Percentiles rank a stretch among this genome's conserved stretches.
phyloP scores from a whole-genome alignment of 2,329 filamentous ascomycete species.

The Claviceps digitariae region DNA sequence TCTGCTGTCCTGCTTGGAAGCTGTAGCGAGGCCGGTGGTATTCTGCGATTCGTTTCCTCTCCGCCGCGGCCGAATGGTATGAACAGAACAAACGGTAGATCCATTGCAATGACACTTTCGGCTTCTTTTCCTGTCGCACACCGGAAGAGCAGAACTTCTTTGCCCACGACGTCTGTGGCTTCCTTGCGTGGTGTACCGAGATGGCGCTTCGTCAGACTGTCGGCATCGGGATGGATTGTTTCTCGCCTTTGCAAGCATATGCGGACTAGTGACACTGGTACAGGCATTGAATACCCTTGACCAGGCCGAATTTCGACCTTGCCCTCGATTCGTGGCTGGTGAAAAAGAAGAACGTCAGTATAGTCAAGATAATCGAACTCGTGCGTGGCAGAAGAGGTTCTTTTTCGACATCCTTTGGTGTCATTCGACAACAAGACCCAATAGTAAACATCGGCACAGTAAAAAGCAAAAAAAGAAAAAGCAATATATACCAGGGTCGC shows the following conservation, averaged over 20 bases:
- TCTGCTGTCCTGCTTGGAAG: conserved; percentile 88
- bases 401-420: not conserved
- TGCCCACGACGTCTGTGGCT: conserved; percentile 82
- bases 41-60: conserved; percentile 76
- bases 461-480: no score
- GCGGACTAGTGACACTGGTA: conserved; percentile 82
- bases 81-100: conserved; percentile 92
- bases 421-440: not conserved
- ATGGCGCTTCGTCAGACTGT: conserved; percentile 86
- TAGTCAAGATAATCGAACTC: not conserved
- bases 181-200: conserved; percentile 83
- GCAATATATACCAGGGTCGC: conserved; percentile 80
- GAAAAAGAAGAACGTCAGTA: not conserved
- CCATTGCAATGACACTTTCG: conserved; percentile 88
- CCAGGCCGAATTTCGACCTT: conserved; percentile 92
- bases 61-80: conserved; percentile 89
- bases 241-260: conserved; percentile 89
- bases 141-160: conserved; percentile 84
- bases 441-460: conserved; percentile 6
- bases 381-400: not conserved
- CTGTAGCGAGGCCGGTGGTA: conserved; percentile 84
- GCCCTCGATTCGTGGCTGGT: conserved; percentile 86
- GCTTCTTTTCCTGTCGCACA: conserved; percentile 73
- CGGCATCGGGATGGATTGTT: conserved; percentile 90
- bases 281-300: conserved; percentile 73